phyloP scores from a whole-genome alignment of 192 early-diverging fungal species.

The Backusella sp. region DNA sequence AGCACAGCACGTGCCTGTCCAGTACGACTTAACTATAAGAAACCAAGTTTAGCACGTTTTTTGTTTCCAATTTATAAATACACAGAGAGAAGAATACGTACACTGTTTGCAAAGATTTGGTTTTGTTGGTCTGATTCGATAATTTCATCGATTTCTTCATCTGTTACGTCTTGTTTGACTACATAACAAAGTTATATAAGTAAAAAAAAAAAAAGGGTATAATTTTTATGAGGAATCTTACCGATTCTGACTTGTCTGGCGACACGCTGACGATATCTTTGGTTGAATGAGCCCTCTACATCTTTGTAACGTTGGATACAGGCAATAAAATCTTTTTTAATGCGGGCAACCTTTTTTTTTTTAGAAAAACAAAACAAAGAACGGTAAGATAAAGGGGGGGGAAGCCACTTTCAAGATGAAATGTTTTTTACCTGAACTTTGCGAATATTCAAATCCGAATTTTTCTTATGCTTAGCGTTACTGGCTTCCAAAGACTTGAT shows the following conservation, averaged over 20 bases:
- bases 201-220: not conserved
- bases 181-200: not conserved
- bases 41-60: conserved; percentile 1
- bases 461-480: conserved; percentile 2
- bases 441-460: conserved; percentile 11
- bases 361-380: not conserved
- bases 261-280: conserved; percentile 79
- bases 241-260: no score
- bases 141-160: conserved; percentile 69
- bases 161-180: conserved; percentile 74
- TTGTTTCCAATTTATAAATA: conserved; percentile 21
- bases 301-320: conserved; percentile 70
- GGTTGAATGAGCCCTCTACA: conserved; percentile 70
- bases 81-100: conserved; percentile 24
- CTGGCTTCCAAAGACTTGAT: conserved; percentile 35
- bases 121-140: conserved; percentile 66
- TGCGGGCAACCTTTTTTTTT: conserved; percentile 9
- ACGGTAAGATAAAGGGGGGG: not conserved
- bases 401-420: not conserved
- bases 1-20: conserved; percentile 73
- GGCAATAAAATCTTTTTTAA: conserved; percentile 55
- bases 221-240: no score
- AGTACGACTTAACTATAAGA: conserved; percentile 67
- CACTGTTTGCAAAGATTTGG: conserved; percentile 77
- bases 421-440: conserved; percentile 6